phyloP scores from a whole-genome alignment of 495 filamentous ascomycete genomes.

The Penicillium cataractarum region DNA sequence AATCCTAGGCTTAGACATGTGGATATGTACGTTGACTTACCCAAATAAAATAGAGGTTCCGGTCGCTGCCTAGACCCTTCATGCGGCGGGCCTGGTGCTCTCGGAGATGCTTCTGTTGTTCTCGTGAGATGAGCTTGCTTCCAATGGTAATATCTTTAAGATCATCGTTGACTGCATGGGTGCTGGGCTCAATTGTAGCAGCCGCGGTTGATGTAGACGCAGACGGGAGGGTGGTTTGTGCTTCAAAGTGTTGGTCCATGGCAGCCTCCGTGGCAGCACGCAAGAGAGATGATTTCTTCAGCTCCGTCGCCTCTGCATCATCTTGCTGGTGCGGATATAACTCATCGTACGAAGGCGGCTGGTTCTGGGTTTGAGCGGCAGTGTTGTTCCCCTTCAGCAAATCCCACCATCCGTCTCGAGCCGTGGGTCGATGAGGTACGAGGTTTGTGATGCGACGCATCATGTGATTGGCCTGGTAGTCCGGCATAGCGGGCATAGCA shows the following conservation, averaged over 20 bases:
- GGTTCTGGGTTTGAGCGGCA: constrained; percentile 42
- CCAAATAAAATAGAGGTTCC: constrained; percentile 86
- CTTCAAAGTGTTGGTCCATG: constrained; percentile 68
- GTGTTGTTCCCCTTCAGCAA: constrained; percentile 57
- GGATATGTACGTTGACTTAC: constrained; percentile 51
- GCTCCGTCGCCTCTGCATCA: constrained; percentile 48
- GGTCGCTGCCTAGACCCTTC: constrained; percentile 73
- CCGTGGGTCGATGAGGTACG: constrained; percentile 60
- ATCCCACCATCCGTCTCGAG: constrained; percentile 71
- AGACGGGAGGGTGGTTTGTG: constrained; percentile 49
- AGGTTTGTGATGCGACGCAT: constrained; percentile 76
- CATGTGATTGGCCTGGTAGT: constrained; percentile 73
- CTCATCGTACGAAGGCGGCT: constrained; percentile 80
- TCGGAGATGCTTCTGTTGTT: constrained; percentile 73
- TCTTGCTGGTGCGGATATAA: constrained; percentile 65
- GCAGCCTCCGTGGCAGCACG: constrained; percentile 66
- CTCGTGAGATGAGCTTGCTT: constrained; percentile 58
- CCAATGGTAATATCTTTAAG: constrained; percentile 51
- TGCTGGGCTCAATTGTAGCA: constrained; percentile 43
- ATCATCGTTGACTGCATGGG: constrained; percentile 38
- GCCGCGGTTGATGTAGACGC: constrained; percentile 20
- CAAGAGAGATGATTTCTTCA: constrained; percentile 64
- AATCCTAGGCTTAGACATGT: constrained; percentile 4
- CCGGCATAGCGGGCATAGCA: constrained; percentile 62
- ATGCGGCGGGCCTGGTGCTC: constrained; percentile 73